phyloP scores from a whole-genome alignment of 441 rosid genomes.

The Arabidopsis lyrata region DNA sequence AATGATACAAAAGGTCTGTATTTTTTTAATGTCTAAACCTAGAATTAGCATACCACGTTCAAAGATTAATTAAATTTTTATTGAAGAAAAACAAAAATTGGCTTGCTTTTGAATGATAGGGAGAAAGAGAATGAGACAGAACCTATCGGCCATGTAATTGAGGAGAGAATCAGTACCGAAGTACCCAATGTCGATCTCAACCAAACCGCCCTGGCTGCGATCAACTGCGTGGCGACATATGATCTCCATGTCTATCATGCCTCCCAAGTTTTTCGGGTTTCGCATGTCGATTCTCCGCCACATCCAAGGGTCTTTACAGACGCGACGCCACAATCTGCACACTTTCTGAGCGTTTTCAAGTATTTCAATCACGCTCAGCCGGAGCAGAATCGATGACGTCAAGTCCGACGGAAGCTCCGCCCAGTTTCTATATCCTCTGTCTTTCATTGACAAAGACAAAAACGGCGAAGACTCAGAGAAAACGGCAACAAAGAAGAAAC shows the following conservation, averaged over 20 bases:
- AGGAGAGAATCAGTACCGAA: constrained; percentile 57
- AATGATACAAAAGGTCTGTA: background rate
- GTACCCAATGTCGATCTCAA: constrained; percentile 45
- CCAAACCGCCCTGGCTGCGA: constrained; percentile 17
- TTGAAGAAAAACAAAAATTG: background rate
- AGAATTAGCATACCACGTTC: background rate
- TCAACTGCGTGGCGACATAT: constrained; percentile 61
- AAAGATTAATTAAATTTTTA: too few relatives aligned
- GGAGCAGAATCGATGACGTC: constrained; percentile 48
- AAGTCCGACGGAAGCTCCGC: constrained; percentile 52
- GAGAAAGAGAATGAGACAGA: background rate
- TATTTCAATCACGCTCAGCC: constrained; percentile 49
- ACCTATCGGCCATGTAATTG: constrained; percentile 49
- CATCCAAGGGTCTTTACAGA: constrained; percentile 62
- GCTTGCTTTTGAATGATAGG: too few relatives aligned
- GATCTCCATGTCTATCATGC: constrained; percentile 20
- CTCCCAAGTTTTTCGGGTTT: constrained; percentile 1
- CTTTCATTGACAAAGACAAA: background rate
- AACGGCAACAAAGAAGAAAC: background rate
- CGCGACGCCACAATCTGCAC: constrained; percentile 47
- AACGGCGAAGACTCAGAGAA: background rate
- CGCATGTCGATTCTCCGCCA: constrained; percentile 63
- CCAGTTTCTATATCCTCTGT: background rate
- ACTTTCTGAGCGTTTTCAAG: constrained; percentile 39
- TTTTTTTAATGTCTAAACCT: background rate